A percentile compares a stretch with the other conserved stretches of the same genome.
Conservation (phyloP, 345 rosid genomes). For the Kandelia obovata region DNA sequence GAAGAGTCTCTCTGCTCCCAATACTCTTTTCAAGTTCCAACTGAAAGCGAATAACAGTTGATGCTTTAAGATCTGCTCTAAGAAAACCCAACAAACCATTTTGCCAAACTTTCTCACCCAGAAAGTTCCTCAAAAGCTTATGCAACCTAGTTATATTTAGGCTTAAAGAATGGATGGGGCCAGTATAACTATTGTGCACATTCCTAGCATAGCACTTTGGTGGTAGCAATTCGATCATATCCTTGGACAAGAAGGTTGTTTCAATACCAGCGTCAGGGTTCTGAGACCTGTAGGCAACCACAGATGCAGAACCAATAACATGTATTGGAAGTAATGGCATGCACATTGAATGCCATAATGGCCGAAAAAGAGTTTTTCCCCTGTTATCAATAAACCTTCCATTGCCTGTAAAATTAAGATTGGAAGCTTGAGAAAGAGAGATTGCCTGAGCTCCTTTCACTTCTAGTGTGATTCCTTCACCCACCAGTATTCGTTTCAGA, state of each 20-base stretch:
- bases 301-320: slow-evolving; percentile 55
- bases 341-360: slow-evolving; percentile 32
- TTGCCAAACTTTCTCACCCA: slow-evolving; percentile 29
- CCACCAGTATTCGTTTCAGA: slow-evolving; percentile 54
- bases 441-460: slow-evolving; percentile 53
- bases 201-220: slow-evolving; percentile 51
- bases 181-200: slow-evolving; percentile 26
- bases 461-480: slow-evolving; percentile 63
- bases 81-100: slow-evolving; percentile 31
- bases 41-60: slow-evolving; percentile 47
- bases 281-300: slow-evolving; percentile 44
- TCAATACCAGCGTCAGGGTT: slow-evolving; percentile 40
- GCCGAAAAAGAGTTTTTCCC: slow-evolving; percentile 25
- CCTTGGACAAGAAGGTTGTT: slow-evolving; percentile 36
- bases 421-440: slow-evolving; percentile 45
- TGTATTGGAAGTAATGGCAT: slow-evolving; percentile 47
- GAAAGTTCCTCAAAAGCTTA: slow-evolving; percentile 33
- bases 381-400: slow-evolving; percentile 10
- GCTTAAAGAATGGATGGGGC: slow-evolving; percentile 38
- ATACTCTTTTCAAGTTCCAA: slow-evolving; percentile 54
- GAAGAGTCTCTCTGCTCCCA: slow-evolving; percentile 36
- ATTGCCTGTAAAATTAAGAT: slow-evolving; percentile 27
- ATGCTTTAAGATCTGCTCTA: slow-evolving; percentile 44
- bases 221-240: slow-evolving; percentile 50
- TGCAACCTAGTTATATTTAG: slow-evolving; percentile 43